Evolutionary conservation across 2,329 filamentous ascomycete species (phyloP).

Genomic region (Botrytis medusae): DNA sequence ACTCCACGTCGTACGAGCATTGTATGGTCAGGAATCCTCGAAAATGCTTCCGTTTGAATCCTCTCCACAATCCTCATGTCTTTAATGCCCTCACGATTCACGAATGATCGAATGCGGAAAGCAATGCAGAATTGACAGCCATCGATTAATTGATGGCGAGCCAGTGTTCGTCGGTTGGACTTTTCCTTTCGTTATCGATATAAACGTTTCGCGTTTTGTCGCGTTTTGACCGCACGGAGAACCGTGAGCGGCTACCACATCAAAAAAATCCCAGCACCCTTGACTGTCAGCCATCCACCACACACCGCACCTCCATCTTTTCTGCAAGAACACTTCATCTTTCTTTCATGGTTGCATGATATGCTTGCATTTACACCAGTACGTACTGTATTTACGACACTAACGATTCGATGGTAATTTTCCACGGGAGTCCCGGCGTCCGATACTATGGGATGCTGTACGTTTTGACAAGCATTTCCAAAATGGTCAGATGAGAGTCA

Average conservation of each 20-base stretch:
- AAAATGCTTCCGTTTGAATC: background rate
- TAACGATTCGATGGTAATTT: background rate
- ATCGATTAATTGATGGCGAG: background rate
- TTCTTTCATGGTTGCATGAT: conserved; percentile 3
- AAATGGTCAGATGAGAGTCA: background rate
- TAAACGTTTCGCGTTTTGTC: background rate
- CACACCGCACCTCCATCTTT: conserved; percentile 15
- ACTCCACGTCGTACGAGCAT: background rate
- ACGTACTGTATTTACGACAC: background rate
- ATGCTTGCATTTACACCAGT: background rate
- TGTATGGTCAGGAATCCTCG: background rate
- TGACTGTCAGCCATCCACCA: background rate
- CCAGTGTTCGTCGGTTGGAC: background rate
- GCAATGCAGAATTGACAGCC: background rate
- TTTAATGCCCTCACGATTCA: background rate
- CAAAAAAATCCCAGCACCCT: background rate
- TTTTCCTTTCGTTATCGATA: background rate
- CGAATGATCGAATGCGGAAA: background rate
- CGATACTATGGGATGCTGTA: conserved; percentile 3
- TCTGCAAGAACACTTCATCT: conserved; percentile 20
- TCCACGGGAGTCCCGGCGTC: background rate
- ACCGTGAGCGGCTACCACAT: background rate
- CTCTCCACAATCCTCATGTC: background rate
- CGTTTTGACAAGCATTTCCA: background rate
- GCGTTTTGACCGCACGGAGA: background rate